Evolutionary conservation across 306 rosid genomes (phyloP).

Genomic region (Castanea crenata): DNA sequence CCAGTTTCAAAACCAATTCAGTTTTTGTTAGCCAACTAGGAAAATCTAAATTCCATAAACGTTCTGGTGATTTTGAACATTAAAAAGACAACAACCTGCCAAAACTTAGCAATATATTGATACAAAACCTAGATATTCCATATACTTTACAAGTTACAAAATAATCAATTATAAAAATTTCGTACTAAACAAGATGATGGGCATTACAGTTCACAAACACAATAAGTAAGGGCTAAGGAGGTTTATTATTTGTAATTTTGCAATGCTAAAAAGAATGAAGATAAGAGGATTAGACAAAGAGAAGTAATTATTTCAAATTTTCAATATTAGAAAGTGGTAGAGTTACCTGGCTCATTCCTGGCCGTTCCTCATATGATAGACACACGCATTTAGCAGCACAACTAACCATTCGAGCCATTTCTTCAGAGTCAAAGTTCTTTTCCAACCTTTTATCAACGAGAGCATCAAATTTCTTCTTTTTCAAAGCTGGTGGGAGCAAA

Average conservation of each 20-base stretch:
- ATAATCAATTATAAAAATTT: background rate
- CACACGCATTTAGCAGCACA: conserved; percentile 59
- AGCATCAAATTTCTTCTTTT: conserved; percentile 35
- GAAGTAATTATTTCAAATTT: too few species aligned
- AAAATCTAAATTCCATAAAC: background rate
- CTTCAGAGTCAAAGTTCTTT: conserved; percentile 35
- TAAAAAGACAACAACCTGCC: background rate
- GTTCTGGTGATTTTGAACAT: background rate
- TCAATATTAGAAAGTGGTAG: background rate
- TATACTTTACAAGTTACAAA: background rate
- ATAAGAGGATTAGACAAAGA: background rate
- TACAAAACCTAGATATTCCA: background rate
- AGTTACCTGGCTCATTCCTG: conserved; percentile 65
- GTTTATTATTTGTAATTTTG: background rate
- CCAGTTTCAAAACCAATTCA: rapidly evolving
- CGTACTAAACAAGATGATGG: background rate
- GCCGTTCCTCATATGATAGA: conserved; percentile 47
- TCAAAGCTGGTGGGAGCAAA: conserved; percentile 49
- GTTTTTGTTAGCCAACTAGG: too few species aligned
- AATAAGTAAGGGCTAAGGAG: background rate
- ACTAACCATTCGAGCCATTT: conserved; percentile 49
- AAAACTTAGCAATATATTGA: background rate
- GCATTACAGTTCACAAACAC: background rate
- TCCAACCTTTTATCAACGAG: conserved; percentile 49
- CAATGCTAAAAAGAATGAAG: too few species aligned